phyloP scores from a whole-genome alignment of 2,329 filamentous ascomycete genomes.

The Septoria petroselini region DNA sequence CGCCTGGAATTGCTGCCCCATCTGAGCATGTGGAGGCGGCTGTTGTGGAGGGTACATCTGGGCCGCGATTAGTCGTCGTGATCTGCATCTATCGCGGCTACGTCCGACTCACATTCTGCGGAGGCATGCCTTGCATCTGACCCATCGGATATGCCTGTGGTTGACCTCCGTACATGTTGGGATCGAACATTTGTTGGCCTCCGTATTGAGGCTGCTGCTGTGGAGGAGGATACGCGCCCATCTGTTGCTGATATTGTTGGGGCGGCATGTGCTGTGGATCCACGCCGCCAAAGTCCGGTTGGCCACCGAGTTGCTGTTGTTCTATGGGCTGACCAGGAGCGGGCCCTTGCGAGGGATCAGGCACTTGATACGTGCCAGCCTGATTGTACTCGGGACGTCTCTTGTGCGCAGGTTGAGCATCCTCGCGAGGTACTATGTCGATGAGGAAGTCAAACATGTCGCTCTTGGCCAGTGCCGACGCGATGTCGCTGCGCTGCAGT shows the following conservation, averaged over 20 bases:
- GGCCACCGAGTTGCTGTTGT: slow-evolving; percentile 33
- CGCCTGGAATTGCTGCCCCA: slow-evolving; percentile 43
- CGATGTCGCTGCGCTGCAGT: slow-evolving; percentile 92
- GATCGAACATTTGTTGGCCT: slow-evolving; percentile 73
- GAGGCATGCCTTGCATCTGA: slow-evolving; percentile 36
- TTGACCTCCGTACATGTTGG: slow-evolving; percentile 66
- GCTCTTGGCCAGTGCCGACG: slow-evolving; percentile 89
- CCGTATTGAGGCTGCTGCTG: slow-evolving; percentile 76
- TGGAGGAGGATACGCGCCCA: slow-evolving; percentile 78
- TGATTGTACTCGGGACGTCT: slow-evolving; percentile 47
- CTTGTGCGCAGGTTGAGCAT: slow-evolving; percentile 82
- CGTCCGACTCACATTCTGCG: slow-evolving; percentile 26
- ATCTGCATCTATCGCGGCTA: slow-evolving; percentile 5
- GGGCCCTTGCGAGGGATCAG: slow-evolving; percentile 53
- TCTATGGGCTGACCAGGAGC: slow-evolving; percentile 38
- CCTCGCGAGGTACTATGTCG: slow-evolving; percentile 95
- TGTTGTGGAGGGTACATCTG: slow-evolving; percentile 28
- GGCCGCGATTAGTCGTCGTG: slow-evolving; percentile 23
- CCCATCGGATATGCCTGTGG: slow-evolving; percentile 32
- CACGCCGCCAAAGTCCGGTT: slow-evolving; percentile 36
- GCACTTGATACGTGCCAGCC: slow-evolving; percentile 44
- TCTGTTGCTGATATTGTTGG: slow-evolving; percentile 67
- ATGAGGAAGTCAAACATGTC: slow-evolving; percentile 99
- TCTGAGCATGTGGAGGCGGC: slow-evolving; percentile 32
- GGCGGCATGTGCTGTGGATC: slow-evolving; percentile 35